phyloP scores from a whole-genome alignment of 768 basidiomycete species.

The Podaxis mareebaensis region DNA sequence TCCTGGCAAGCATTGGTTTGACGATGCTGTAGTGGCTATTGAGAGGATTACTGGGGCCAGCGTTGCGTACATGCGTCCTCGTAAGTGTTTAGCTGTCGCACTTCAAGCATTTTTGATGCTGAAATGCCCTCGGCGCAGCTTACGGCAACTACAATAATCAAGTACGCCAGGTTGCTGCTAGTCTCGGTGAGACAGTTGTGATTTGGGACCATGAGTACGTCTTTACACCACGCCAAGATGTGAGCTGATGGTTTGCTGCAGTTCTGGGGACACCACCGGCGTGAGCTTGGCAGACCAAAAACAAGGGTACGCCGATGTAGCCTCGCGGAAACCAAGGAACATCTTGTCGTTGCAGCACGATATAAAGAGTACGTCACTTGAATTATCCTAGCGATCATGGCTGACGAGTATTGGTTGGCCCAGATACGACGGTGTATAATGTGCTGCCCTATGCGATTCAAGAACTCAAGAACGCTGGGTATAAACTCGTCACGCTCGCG shows the following conservation, averaged over 20 bases:
- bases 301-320: slow-evolving; percentile 7
- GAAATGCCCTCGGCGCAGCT: slow-evolving; percentile 4
- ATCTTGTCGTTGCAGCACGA: slow-evolving; percentile 20
- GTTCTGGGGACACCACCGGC: slow-evolving; percentile 17
- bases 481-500: slow-evolving; percentile 19
- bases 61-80: slow-evolving; percentile 42
- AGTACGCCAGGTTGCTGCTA: slow-evolving; percentile 16
- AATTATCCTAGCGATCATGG: neutral
- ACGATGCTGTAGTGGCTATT: slow-evolving; percentile 33
- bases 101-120: neutral
- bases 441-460: slow-evolving; percentile 19
- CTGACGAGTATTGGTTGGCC: neutral
- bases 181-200: slow-evolving; percentile 12
- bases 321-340: neutral
- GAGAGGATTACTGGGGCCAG: slow-evolving; percentile 34
- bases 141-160: slow-evolving; percentile 17
- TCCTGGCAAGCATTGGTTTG: neutral
- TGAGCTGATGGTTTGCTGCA: neutral
- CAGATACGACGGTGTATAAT: slow-evolving; percentile 4
- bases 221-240: neutral
- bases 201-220: slow-evolving; percentile 21
- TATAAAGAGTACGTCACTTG: slow-evolving; percentile 12
- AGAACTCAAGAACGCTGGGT: slow-evolving; percentile 16
- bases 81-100: slow-evolving; percentile 24
- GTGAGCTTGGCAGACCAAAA: slow-evolving; percentile 7